Percentiles rank a stretch among this genome's conserved stretches.
These are phyloP conservation scores for Phytophthora quininea DNA, from an alignment of 352 stramenopile genomes.

Conservation along the genomic window DNA sequence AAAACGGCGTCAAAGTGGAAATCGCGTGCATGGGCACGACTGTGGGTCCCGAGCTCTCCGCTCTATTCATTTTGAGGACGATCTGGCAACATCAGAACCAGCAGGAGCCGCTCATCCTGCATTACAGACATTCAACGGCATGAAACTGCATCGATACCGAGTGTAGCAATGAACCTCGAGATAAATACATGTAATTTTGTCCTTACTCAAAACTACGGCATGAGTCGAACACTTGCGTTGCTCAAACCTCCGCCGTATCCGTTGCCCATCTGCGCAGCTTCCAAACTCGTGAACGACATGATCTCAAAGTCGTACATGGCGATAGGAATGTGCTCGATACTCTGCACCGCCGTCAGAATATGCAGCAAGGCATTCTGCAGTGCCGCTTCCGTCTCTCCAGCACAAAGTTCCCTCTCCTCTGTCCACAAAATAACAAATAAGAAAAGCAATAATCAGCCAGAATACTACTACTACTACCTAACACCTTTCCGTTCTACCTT, in stretches of 20 bases:
- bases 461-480: not conserved
- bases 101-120: conserved; percentile 49
- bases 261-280: conserved; percentile 52
- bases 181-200: conserved; percentile 21
- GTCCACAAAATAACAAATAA: conserved; percentile 9
- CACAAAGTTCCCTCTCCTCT: conserved; percentile 57
- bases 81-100: conserved; percentile 69
- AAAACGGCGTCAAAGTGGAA: conserved; percentile 46
- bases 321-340: conserved; percentile 78
- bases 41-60: conserved; percentile 66
- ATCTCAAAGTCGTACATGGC: conserved; percentile 90
- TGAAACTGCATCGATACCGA: conserved; percentile 10
- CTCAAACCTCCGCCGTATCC: conserved; percentile 41
- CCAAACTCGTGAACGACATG: conserved; percentile 51
- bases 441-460: not conserved
- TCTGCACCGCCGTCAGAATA: conserved; percentile 77
- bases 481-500: conserved; percentile 27
- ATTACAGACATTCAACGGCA: conserved; percentile 45
- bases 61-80: conserved; percentile 69
- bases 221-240: conserved; percentile 48
- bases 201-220: conserved; percentile 27
- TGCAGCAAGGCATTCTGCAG: conserved; percentile 77
- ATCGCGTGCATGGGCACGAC: conserved; percentile 62
- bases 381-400: conserved; percentile 62
- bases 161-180: not conserved